Percentiles rank a stretch among this genome's conserved stretches.
These are phyloP conservation scores for Stephanocyclus meneghinianus DNA, from an alignment of 352 stramenopile genomes.

Conservation along the genomic window DNA sequence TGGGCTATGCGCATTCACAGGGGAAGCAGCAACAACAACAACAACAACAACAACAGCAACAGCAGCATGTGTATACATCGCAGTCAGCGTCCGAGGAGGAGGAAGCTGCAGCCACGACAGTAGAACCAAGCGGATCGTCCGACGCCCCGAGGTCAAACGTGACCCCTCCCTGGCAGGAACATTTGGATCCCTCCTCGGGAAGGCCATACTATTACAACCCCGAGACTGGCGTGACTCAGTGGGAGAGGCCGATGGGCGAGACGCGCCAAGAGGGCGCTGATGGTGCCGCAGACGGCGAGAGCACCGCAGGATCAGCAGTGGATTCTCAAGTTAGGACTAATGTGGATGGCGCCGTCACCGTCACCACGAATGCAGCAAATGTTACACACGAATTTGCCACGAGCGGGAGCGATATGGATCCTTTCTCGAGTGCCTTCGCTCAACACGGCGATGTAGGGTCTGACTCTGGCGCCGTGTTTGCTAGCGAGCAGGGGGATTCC, in stretches of 20 bases:
- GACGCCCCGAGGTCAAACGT: not conserved
- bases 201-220: conserved; percentile 63
- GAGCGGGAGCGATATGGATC: conserved; percentile 18
- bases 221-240: conserved; percentile 46
- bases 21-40: conserved; percentile 14
- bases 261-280: not conserved
- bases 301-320: not conserved
- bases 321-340: not conserved
- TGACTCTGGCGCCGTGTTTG: not conserved
- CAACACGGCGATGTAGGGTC: not conserved
- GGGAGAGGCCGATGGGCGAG: conserved; percentile 47
- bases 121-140: not conserved
- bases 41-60: conserved; percentile 9
- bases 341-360: not conserved
- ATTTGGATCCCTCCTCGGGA: conserved; percentile 40
- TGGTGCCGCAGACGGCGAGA: not conserved
- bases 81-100: not conserved
- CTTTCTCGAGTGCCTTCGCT: conserved; percentile 38
- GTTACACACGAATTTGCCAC: not conserved
- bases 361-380: not conserved
- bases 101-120: not conserved
- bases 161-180: conserved; percentile 35
- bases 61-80: conserved; percentile 13
- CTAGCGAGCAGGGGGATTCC: not conserved
- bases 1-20: not conserved